Conservation (phyloP, 495 filamentous ascomycete genomes). For the Immersiella caudata region DNA sequence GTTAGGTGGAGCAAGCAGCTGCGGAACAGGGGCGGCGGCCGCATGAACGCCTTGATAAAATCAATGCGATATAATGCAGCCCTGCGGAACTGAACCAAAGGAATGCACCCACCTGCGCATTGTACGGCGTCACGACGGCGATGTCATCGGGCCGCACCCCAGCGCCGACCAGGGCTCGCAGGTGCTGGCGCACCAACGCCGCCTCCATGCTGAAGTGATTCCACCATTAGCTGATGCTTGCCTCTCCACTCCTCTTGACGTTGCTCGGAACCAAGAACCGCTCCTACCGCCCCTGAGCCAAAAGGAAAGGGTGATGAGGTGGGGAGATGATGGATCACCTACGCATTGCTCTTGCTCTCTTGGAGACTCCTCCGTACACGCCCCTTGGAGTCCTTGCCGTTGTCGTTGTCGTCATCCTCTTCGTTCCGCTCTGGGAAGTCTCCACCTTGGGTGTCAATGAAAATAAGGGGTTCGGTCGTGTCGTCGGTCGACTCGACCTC, state of each 20-base stretch:
- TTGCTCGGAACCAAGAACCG: background rate
- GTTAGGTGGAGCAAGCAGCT: background rate
- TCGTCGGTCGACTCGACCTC: slow-evolving; percentile 81
- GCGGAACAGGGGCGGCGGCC: background rate
- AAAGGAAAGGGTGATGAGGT: background rate
- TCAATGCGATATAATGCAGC: slow-evolving; percentile 23
- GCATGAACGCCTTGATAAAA: slow-evolving; percentile 27
- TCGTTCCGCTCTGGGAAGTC: slow-evolving; percentile 66
- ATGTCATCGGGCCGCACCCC: slow-evolving; percentile 82
- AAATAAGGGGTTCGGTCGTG: slow-evolving; percentile 83
- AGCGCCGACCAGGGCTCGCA: slow-evolving; percentile 70
- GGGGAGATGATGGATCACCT: background rate
- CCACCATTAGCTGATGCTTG: background rate
- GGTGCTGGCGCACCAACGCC: slow-evolving; percentile 74
- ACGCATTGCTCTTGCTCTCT: slow-evolving; percentile 90
- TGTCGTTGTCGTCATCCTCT: slow-evolving; percentile 35
- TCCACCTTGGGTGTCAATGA: slow-evolving; percentile 95
- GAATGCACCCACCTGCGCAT: slow-evolving; percentile 68
- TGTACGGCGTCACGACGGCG: slow-evolving; percentile 94
- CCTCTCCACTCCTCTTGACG: too few relatives aligned
- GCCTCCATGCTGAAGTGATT: slow-evolving; percentile 64
- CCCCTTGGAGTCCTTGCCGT: slow-evolving; percentile 32
- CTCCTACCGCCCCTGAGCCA: background rate
- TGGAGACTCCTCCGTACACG: slow-evolving; percentile 47
- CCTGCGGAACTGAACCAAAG: background rate